phyloP scores from a whole-genome alignment of 1,139 yeast species.

The Yamadazyma sp. region DNA sequence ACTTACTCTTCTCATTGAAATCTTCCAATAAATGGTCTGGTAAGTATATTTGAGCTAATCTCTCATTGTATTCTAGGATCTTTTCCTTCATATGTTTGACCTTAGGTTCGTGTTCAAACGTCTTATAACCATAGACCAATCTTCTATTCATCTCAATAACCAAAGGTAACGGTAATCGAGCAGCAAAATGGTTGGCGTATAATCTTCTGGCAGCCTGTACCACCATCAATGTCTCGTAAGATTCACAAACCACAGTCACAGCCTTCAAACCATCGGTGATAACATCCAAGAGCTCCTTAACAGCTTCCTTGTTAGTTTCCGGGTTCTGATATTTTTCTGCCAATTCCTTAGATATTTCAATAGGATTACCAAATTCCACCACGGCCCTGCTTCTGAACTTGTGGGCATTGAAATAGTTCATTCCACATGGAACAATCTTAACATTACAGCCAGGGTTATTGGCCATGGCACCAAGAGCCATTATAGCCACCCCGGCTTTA shows the following conservation, averaged over 20 bases:
- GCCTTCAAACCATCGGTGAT: constrained; percentile 78
- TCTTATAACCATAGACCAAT: constrained; percentile 74
- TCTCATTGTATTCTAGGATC: constrained; percentile 67
- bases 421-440: constrained; percentile 45
- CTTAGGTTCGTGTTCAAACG: constrained; percentile 69
- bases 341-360: constrained; percentile 32
- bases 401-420: constrained; percentile 49
- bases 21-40: constrained; percentile 89
- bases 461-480: constrained; percentile 44
- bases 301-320: constrained; percentile 71
- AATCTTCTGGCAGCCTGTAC: constrained; percentile 92
- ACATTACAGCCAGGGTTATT: constrained; percentile 33
- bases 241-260: constrained; percentile 90
- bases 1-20: constrained; percentile 45
- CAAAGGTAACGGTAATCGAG: constrained; percentile 73
- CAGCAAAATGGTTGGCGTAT: constrained; percentile 72
- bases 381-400: constrained; percentile 49
- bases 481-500: constrained; percentile 50
- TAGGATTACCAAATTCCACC: constrained; percentile 47
- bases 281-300: constrained; percentile 66
- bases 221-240: constrained; percentile 88
- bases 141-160: constrained; percentile 89
- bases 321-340: constrained; percentile 29
- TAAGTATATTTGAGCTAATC: constrained; percentile 65
- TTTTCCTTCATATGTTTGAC: constrained; percentile 58